Evolutionary conservation across 495 filamentous ascomycete species (phyloP).

Genomic region (Lindgomyces ingoldianus): DNA sequence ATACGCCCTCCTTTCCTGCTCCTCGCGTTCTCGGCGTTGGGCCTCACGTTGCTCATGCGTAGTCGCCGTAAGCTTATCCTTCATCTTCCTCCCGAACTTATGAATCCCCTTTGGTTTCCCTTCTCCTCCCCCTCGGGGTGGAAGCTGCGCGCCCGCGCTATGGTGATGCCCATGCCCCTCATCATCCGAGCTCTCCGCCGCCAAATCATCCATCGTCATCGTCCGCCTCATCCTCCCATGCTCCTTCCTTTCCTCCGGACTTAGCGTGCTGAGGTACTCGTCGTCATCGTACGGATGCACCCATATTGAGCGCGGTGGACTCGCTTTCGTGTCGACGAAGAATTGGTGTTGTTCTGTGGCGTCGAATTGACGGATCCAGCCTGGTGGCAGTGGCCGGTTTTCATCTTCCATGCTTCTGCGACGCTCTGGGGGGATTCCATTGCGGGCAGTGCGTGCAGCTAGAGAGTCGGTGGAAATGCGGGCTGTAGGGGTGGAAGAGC

Average conservation of each 20-base stretch:
- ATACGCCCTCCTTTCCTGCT: conserved; percentile 47
- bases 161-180: conserved; percentile 36
- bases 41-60: conserved; percentile 51
- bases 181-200: conserved; percentile 49
- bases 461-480: conserved; percentile 20
- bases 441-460: conserved; percentile 30
- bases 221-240: conserved; percentile 42
- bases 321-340: conserved; percentile 53
- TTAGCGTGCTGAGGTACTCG: conserved; percentile 47
- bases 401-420: conserved; percentile 58
- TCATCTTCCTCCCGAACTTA: conserved; percentile 51
- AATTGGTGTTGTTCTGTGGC: conserved; percentile 50
- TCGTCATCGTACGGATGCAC: conserved; percentile 56
- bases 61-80: conserved; percentile 50
- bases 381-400: conserved; percentile 46
- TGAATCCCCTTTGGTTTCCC: conserved; percentile 32
- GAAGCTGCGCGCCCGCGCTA: conserved; percentile 18
- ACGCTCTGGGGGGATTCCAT: conserved; percentile 48
- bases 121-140: not conserved
- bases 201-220: conserved; percentile 47
- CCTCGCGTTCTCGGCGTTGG: conserved; percentile 45
- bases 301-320: conserved; percentile 54
- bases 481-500: conserved; percentile 14
- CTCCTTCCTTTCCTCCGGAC: conserved; percentile 44
- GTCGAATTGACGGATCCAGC: conserved; percentile 54